phyloP scores from a whole-genome alignment of 2,329 filamentous ascomycete genomes.

The Neofusicoccum kwambonambiense region DNA sequence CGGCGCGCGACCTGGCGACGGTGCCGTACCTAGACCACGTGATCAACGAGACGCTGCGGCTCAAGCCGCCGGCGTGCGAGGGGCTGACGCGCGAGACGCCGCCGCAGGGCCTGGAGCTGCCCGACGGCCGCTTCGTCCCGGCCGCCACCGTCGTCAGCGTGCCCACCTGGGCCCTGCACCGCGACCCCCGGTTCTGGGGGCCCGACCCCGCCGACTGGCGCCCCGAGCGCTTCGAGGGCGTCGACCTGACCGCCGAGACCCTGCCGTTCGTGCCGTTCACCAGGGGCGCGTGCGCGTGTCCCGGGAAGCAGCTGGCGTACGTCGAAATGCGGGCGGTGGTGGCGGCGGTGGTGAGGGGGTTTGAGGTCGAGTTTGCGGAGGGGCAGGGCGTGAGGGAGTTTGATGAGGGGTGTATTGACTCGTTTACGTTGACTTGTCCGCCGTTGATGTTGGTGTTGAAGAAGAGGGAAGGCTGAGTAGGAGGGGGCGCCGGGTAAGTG shows the following conservation, averaged over 20 bases:
- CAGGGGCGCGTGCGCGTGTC: constrained; percentile 2
- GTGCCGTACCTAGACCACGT: constrained; percentile 37
- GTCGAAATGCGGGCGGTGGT: constrained; percentile 23
- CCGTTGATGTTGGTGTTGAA: constrained; percentile 28
- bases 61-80: constrained; percentile 41
- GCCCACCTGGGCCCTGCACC: constrained; percentile 22
- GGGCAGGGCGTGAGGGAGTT: constrained; percentile 24
- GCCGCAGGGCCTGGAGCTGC: constrained; percentile 35
- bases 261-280: constrained; percentile 12
- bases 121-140: constrained; percentile 33
- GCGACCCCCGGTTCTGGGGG: constrained; percentile 11
- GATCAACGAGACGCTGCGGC: constrained; percentile 45
- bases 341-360: constrained; percentile 23
- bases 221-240: constrained; percentile 8
- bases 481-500: no score
- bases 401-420: constrained; percentile 4
- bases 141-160: constrained; percentile 26
- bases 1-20: constrained; percentile 29
- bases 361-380: constrained; percentile 23
- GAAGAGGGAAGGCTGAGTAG: background rate
- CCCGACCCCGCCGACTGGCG: background rate
- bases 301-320: constrained; percentile 25
- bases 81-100: constrained; percentile 36
- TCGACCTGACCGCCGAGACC: background rate
- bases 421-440: constrained; percentile 26